Percentiles rank a stretch among this genome's conserved stretches.
Evolutionary conservation across 306 rosid genomes (phyloP).

Genomic region (Lotus japonicus): DNA sequence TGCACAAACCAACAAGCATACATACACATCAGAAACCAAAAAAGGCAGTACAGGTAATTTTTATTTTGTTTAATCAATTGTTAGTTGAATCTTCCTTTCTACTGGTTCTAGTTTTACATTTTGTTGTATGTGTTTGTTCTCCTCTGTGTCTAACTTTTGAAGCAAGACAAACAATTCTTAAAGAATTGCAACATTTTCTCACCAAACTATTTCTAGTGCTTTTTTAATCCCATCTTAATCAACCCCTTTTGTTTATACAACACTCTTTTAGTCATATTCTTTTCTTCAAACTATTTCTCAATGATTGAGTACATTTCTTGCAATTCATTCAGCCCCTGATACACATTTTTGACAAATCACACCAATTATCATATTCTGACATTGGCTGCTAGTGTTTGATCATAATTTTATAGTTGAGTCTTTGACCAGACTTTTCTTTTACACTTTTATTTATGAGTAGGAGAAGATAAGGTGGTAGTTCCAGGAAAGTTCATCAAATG

Average conservation of each 20-base stretch:
- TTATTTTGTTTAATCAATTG: neutral
- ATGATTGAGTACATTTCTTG: constrained; percentile 20
- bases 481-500: constrained; percentile 37
- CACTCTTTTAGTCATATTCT: constrained; percentile 17
- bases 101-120: constrained; percentile 9
- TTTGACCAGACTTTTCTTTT: constrained; percentile 12
- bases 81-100: constrained; percentile 12
- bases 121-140: constrained; percentile 6
- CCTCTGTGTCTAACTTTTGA: constrained; percentile 7
- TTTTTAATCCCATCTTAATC: constrained; percentile 23
- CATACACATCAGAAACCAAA: neutral
- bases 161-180: constrained; percentile 25
- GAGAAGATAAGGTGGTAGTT: constrained; percentile 16
- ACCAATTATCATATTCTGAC: constrained; percentile 15
- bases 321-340: neutral
- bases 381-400: constrained; percentile 19
- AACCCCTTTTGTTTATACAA: constrained; percentile 27
- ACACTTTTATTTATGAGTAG: neutral
- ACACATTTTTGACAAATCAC: constrained; percentile 15
- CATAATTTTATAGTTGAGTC: neutral
- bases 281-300: constrained; percentile 26
- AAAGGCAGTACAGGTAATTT: constrained; percentile 1
- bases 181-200: constrained; percentile 20
- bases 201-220: neutral
- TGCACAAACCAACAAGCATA: constrained; percentile 5